Evolutionary conservation across 2,329 filamentous ascomycete species (phyloP), one percentile per base, ranked within the genome.

Genomic region (Clarireedia monteithiana): DNA sequence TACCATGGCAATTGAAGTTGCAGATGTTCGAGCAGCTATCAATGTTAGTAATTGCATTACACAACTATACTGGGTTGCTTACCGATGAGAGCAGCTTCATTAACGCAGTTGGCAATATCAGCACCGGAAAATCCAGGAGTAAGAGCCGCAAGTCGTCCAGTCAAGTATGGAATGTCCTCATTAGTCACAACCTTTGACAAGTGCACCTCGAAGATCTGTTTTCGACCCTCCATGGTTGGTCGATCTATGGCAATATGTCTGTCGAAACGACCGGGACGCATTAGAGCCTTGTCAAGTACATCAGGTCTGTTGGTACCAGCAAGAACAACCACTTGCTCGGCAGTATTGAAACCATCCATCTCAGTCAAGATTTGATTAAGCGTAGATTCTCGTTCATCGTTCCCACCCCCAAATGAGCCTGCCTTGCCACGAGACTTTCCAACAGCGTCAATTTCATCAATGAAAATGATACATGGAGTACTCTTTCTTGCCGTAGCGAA

Each of bases 271-370:
- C 94, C 94, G 52, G 94, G 94, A 68, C 94, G 86, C 89, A 97
- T 94, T 63, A 99, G 77, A 6, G 94, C 94, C 76, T 94, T 91
- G 72, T 99, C 94, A 44, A 99, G 81, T 48, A 97, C 84, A 71
- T 99, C 94, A 10, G 91, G 88, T 74, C 94, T 82, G 75, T 99
- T 99, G 55, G 94, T 99, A 75, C 94, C 94, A 49, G 94, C 94
- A 60, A 99, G 81, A 34, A 99, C 94, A 53, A 99, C 92, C 44
- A 99, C 89, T 74, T 97, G 92, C 68, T 97, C 92, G 2, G 86
- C 83, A 6, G 92, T 97, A 73, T 96, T 96, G 83, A 97, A 97
- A 57, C 92, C 94, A 70, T 99, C 94, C 94, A 99, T 99, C 72
- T 99, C 94, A 0, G 94, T 99, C 53, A 99, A 77, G 59, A 99